A percentile compares a stretch with the other conserved stretches of the same genome.
These are phyloP conservation scores for Neodidymelliopsis sp. DNA, from an alignment of 2,329 filamentous ascomycete genomes.

Conservation along the genomic window DNA sequence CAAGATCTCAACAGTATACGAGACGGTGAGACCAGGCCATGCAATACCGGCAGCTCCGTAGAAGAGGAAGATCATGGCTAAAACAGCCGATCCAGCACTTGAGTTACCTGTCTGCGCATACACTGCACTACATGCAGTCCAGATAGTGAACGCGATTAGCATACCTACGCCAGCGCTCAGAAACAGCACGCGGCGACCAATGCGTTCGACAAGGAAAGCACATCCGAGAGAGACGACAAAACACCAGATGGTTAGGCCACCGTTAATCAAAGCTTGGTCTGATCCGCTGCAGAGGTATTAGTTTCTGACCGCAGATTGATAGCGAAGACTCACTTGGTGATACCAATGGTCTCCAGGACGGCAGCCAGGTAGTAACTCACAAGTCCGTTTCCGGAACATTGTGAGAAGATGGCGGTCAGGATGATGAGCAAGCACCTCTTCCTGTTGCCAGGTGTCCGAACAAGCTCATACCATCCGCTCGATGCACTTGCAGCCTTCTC, in stretches of 20 bases:
- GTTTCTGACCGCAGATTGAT: not conserved
- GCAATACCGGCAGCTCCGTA: conserved; percentile 32
- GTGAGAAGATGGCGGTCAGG: conserved; percentile 23
- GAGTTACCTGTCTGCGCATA: conserved; percentile 23
- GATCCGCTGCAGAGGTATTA: conserved; percentile 26
- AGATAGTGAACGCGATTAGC: conserved; percentile 43
- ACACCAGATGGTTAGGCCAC: conserved; percentile 66
- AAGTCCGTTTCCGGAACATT: conserved; percentile 27
- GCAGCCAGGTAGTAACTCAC: conserved; percentile 24
- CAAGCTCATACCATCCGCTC: conserved; percentile 26
- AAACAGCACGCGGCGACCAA: conserved; percentile 44
- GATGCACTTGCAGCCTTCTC: conserved; percentile 20
- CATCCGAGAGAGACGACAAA: conserved; percentile 59
- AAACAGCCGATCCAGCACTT: conserved; percentile 51
- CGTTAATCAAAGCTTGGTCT: conserved; percentile 54
- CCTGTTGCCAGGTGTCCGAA: conserved; percentile 26
- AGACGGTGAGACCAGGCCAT: conserved; percentile 61
- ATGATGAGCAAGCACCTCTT: conserved; percentile 25
- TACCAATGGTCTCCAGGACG: conserved; percentile 25
- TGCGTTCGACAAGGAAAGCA: conserved; percentile 40
- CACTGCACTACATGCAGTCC: conserved; percentile 33
- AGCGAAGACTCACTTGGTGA: conserved; percentile 40
- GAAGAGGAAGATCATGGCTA: conserved; percentile 61
- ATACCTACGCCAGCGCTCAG: conserved; percentile 43
- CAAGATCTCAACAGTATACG: conserved; percentile 58